Evolutionary conservation across 345 rosid genomes (phyloP), one percentile per base, ranked within the genome.

Genomic region (Streptanthus diversifolius): DNA sequence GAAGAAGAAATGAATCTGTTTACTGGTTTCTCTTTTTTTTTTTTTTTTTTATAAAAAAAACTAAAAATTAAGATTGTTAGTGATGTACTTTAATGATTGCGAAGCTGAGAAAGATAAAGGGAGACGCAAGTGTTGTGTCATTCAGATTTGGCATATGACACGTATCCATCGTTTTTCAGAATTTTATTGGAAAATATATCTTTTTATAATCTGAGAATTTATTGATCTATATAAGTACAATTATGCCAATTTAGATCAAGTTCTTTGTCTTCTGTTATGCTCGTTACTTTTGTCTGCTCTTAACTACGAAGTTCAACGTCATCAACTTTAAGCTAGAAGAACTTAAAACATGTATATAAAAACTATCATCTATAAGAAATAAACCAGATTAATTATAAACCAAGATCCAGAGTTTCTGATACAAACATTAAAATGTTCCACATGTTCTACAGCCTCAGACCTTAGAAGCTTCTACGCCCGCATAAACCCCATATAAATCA

Each of bases 121-220:
- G 12, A 24, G 69, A 75, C 73, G 79, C 74, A 75, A 75, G 63
- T 61, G 63, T 51, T 40, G 63, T 52, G 69, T 43, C 56, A 21
- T 17, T 74, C 14, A 10, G 53, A 21, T 22, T 52, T 43, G 37
- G 0, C 74, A 41, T 30, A 24, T 60, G 69, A 52, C 73, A 75
- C 79, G 74, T 60, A 17, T 8, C 13, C 29, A 7, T 36, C 41
- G 0, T 1, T 13, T 45, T 32, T 8, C 11, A 15, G 25, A 53
- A 53, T 3, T 14, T 54, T 24, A 24, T 25, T 17, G 10, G 7
- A 22, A 45, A 15, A 6, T 15, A 4, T 57, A 17, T 33, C 11
- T 18, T 7, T 21, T 45, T 48, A 24, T 21, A 19, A 43, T 54
- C 63, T 10, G 24, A 4, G 15, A n/a, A 13, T 39, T 2, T 45